Evolutionary conservation across 2,329 filamentous ascomycete genomes (phyloP).

Genomic region (Pseudonectria foliicola): DNA sequence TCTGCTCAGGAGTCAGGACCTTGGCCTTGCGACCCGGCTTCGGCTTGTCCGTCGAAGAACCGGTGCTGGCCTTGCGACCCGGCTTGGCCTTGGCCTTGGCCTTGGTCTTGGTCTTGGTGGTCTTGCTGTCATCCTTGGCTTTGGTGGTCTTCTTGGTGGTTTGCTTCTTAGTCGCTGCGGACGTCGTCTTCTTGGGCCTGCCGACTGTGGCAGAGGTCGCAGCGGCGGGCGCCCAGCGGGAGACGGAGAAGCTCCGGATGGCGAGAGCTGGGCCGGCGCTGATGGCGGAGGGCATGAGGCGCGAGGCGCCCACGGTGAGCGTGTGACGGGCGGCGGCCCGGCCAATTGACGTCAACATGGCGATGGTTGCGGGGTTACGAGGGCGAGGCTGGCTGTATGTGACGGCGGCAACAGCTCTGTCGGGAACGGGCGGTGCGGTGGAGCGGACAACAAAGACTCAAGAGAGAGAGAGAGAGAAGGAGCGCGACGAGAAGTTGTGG

Average conservation of each 20-base stretch:
- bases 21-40: constrained; percentile 14
- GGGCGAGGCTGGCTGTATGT: too few relatives aligned
- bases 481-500: too few relatives aligned
- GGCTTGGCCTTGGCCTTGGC: constrained; percentile 20
- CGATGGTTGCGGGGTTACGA: constrained; percentile 3
- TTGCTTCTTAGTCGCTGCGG: constrained; percentile 15
- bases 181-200: constrained; percentile 11
- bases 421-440: too few relatives aligned
- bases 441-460: too few relatives aligned
- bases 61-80: constrained; percentile 20
- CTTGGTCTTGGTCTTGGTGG: constrained; percentile 13
- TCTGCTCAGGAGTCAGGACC: constrained; percentile 31
- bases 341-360: constrained; percentile 37
- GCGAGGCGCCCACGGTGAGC: constrained; percentile 17
- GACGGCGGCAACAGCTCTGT: too few relatives aligned
- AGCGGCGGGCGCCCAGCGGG: constrained; percentile 21
- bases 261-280: constrained; percentile 11
- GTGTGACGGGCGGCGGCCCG: constrained; percentile 32
- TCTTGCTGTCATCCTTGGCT: constrained; percentile 17
- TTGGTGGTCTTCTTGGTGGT: constrained; percentile 16
- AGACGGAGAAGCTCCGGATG: constrained; percentile 26
- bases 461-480: too few relatives aligned
- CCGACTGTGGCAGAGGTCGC: constrained; percentile 10
- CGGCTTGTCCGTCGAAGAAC: constrained; percentile 20
- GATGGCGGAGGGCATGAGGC: constrained; percentile 13